Percentiles rank a stretch among this genome's conserved stretches.
Conservation (phyloP, 2,329 filamentous ascomycete genomes). For the Monilinia vaccinii-corymbosi region DNA sequence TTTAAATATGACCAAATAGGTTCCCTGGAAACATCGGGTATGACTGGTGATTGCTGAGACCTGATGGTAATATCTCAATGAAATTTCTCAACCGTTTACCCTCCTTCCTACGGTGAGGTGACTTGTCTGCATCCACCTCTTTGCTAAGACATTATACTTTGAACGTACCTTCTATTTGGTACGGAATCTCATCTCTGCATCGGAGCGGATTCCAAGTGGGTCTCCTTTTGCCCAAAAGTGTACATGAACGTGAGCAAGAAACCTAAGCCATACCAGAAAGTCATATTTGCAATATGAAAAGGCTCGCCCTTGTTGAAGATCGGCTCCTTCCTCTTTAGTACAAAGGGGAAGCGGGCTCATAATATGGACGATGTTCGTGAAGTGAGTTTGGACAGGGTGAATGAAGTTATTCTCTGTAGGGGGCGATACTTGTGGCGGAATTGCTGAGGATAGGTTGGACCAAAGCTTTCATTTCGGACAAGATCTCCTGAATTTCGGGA, state of each 20-base stretch:
- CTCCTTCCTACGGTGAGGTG: background rate
- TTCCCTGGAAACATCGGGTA: background rate
- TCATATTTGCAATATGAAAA: background rate
- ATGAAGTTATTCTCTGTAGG: no score
- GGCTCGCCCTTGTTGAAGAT: background rate
- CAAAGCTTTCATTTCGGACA: no score
- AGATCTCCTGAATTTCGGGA: no score
- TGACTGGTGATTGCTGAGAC: background rate
- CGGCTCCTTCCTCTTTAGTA: no score
- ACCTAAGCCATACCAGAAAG: background rate
- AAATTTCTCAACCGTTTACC: background rate
- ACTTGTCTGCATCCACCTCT: background rate
- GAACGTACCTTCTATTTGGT: background rate
- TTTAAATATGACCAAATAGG: constrained; percentile 2
- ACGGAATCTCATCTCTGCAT: background rate
- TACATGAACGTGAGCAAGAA: background rate
- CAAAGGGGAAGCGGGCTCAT: no score
- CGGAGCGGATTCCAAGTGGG: background rate
- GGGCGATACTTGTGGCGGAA: no score
- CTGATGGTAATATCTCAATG: background rate
- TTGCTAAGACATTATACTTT: background rate
- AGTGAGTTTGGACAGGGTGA: no score
- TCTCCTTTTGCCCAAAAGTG: background rate
- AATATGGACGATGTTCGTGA: no score
- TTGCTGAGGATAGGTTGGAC: no score